Evolutionary conservation across 2,329 filamentous ascomycete species (phyloP), one percentile per base, ranked within the genome.

Genomic region (Neonectria coccinea): DNA sequence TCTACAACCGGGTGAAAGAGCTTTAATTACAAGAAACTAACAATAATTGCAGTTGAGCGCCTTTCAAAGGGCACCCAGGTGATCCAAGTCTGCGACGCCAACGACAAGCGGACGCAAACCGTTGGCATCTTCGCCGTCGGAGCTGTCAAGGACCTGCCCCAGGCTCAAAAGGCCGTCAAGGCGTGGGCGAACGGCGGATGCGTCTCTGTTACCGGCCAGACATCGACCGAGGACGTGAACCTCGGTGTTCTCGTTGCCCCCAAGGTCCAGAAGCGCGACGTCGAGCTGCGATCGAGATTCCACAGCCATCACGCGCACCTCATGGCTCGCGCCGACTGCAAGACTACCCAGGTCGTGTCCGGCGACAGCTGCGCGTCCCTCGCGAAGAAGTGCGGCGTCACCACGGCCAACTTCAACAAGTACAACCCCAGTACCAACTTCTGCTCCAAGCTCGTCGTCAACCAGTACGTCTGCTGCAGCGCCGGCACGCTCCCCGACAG

Each of bases 381-480:
- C 0, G 80, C 80, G 0, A 55, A 67, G 5, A 71, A 73, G 41
- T 84, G 82, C 57, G 77, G 79, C 5, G 80, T 85, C 14, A 77
- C 77, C 0, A 64, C 67, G 2, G 53, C 67, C 11, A 73, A 83
- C 47, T 79, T 84, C 50, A 75, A 66, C 16, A 77, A 78, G 56
- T 81, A 77, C 66, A 84, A 85, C 65, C 56, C 57, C 1, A 57
- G 58, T 10, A 59, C 65, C 27, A 74, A 73, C 60, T 70, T 80
- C 1, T 82, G 80, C 57, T 67, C 72, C 3, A 75, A 65, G 0
- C 73, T 85, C 1, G 58, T 59, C 6, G 68, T 72, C 0, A 75
- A 74, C 22, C 74, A 80, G 66, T 73, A 68, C 45, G 76, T 81
- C 0, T 83, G 80, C 69, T 82, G 80, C 61, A 75, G 74, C 9